Conservation (phyloP, 352 stramenopile genomes). For the Phytophthora sp. region DNA sequence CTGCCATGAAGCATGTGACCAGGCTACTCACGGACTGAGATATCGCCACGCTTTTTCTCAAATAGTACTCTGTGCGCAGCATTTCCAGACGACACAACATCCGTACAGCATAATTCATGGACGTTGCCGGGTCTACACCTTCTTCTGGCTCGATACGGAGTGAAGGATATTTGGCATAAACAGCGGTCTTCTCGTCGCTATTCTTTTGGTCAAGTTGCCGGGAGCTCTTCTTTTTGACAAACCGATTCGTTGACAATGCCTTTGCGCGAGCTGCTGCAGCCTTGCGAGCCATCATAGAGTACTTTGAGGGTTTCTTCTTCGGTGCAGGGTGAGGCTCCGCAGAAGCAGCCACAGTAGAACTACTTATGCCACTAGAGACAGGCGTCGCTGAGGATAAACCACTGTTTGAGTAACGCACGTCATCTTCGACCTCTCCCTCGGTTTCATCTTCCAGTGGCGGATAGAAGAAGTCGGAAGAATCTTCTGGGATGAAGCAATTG, state of each 20-base stretch:
- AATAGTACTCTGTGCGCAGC: conserved; percentile 79
- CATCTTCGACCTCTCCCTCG: conserved; percentile 49
- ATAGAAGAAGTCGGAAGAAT: conserved; percentile 58
- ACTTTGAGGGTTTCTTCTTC: conserved; percentile 52
- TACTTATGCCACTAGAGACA: conserved; percentile 17
- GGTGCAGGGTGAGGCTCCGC: conserved; percentile 13
- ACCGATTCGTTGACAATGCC: conserved; percentile 47
- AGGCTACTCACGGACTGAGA: conserved; percentile 86
- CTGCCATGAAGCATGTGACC: conserved; percentile 79
- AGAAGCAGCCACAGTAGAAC: conserved; percentile 21
- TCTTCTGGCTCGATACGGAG: conserved; percentile 76
- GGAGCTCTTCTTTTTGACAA: conserved; percentile 52
- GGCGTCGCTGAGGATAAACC: conserved; percentile 25
- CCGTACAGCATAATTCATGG: conserved; percentile 63
- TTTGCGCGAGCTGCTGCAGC: conserved; percentile 65
- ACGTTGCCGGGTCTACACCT: conserved; percentile 53
- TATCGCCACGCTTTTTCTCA: conserved; percentile 83
- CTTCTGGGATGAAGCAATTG: conserved; percentile 53
- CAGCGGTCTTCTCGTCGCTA: conserved; percentile 44
- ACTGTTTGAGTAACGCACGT: conserved; percentile 33
- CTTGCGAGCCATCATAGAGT: conserved; percentile 66
- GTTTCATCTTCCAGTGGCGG: conserved; percentile 53
- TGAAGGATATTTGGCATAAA: conserved; percentile 65
- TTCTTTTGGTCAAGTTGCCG: conserved; percentile 48
- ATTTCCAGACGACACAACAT: conserved; percentile 77